Conservation (phyloP, 768 basidiomycete species). For the Cytidiella melzeri region DNA sequence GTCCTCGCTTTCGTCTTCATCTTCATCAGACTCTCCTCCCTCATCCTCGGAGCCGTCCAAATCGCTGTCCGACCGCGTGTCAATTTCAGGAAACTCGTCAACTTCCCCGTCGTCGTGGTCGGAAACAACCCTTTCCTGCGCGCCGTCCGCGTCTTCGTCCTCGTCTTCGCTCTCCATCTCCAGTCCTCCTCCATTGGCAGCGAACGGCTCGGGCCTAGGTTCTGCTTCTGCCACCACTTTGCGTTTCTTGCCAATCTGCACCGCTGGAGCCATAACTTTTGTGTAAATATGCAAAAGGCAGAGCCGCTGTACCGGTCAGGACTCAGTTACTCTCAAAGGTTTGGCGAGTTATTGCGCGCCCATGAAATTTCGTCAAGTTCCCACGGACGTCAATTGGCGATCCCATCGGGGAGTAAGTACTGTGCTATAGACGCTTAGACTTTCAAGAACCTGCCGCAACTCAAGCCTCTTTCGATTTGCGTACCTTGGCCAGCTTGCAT, state of each 20-base stretch:
- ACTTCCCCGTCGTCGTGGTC: constrained; percentile 55
- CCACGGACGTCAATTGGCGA: constrained; percentile 17
- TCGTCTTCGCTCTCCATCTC: constrained; percentile 79
- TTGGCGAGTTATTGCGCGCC: no score
- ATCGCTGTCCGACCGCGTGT: constrained; percentile 17
- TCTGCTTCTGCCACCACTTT: constrained; percentile 45
- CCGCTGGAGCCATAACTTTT: constrained; percentile 4
- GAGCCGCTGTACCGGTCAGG: no score
- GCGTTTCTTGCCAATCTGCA: constrained; percentile 47
- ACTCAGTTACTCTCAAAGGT: no score
- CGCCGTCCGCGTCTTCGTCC: constrained; percentile 28
- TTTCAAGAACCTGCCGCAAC: neutral
- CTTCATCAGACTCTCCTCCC: constrained; percentile 32
- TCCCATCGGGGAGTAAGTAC: neutral
- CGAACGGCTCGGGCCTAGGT: constrained; percentile 26
- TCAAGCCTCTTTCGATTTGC: neutral
- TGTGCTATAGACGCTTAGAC: neutral
- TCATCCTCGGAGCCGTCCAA: constrained; percentile 27
- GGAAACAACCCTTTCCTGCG: constrained; percentile 20
- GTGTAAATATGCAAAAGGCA: neutral
- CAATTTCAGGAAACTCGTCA: constrained; percentile 58
- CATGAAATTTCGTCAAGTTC: constrained; percentile 21
- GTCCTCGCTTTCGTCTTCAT: constrained; percentile 32
- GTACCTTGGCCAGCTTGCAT: no score
- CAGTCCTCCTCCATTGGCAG: constrained; percentile 39